Evolutionary conservation across 305 asterid species (phyloP).

Genomic region (Solanum hybrid): DNA sequence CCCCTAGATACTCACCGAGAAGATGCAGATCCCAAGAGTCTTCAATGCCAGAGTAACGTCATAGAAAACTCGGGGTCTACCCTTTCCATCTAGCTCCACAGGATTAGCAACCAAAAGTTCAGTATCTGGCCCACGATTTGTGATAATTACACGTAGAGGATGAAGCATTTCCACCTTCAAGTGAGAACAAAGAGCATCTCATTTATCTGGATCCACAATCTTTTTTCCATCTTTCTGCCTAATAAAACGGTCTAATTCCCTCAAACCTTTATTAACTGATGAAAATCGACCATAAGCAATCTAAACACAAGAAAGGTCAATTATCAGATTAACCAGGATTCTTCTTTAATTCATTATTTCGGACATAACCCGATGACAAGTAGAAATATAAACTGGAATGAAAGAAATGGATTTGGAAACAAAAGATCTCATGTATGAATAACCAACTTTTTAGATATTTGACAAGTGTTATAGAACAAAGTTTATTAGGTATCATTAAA

Average conservation of each 20-base stretch:
- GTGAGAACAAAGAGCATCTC: constrained; percentile 51
- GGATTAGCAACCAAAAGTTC: constrained; percentile 89
- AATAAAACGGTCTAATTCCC: constrained; percentile 69
- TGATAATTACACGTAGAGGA: constrained; percentile 63
- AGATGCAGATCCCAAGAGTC: constrained; percentile 62
- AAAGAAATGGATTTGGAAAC: neutral
- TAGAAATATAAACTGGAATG: neutral
- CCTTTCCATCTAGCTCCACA: constrained; percentile 78
- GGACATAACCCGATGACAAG: neutral
- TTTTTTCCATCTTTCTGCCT: constrained; percentile 62
- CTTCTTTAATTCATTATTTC: neutral
- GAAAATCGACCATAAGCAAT: constrained; percentile 69
- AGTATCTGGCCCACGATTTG: constrained; percentile 74
- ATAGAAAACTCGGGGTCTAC: constrained; percentile 81
- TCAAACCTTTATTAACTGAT: constrained; percentile 42
- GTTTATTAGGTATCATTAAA: neutral
- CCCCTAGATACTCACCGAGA: constrained; percentile 44
- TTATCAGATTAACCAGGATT: neutral
- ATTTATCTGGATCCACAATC: constrained; percentile 73
- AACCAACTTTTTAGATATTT: neutral
- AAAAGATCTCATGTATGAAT: neutral
- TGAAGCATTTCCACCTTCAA: constrained; percentile 77
- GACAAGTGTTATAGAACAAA: too few species aligned
- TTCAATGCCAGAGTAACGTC: constrained; percentile 68
- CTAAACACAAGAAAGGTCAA: constrained; percentile 21